Base-by-base conservation (phyloP, 106 monocot species). In the Allium fistulosum region DNA sequence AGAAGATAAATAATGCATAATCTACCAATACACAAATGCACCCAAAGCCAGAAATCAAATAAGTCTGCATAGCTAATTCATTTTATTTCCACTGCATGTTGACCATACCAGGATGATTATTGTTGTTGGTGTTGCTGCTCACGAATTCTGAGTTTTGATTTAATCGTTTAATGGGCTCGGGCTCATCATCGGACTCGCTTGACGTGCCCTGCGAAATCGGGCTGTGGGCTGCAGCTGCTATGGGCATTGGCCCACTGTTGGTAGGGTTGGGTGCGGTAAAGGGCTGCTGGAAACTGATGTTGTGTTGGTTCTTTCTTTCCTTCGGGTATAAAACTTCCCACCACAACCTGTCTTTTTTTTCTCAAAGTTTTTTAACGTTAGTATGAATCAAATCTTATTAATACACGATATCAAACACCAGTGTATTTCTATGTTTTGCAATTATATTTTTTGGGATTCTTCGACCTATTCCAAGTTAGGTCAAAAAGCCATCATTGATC, bases 311-410 rank as follows among this genome's bases (percentile, higher is more conserved):
- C 83, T 51, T 86, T 90, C 51, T 66, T 74, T 46, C 77, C 83
- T 16, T 90, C 81, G 4, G 76, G 76, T 13, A 74, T 71, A 62
- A 90, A 90, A 51, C 86, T 83, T 9, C 85, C 90, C 47, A 86
- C 80, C 8, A 90, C 86, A 15, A 90, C 81, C 90, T 90, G 81
- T n/a, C n/a, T n/a, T n/a, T n/a, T n/a, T n/a, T n/a, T n/a, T n/a
- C 12, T n/a, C n/a, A n/a, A n/a, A n/a, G n/a, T n/a, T n/a, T n/a
- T n/a, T n/a, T n/a, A n/a, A n/a, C n/a, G n/a, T n/a, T n/a, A n/a
- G n/a, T n/a, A n/a, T n/a, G n/a, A n/a, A n/a, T n/a, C n/a, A n/a
- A n/a, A n/a, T n/a, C n/a, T n/a, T n/a, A n/a, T n/a, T n/a, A n/a
- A n/a, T n/a, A n/a, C n/a, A n/a, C n/a, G n/a, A n/a, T n/a, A n/a